A percentile compares a stretch with the other conserved stretches of the same genome.
These are phyloP conservation scores for Phragmites australis DNA, from an alignment of 176 grass and related monocot genomes.

Conservation along the genomic window DNA sequence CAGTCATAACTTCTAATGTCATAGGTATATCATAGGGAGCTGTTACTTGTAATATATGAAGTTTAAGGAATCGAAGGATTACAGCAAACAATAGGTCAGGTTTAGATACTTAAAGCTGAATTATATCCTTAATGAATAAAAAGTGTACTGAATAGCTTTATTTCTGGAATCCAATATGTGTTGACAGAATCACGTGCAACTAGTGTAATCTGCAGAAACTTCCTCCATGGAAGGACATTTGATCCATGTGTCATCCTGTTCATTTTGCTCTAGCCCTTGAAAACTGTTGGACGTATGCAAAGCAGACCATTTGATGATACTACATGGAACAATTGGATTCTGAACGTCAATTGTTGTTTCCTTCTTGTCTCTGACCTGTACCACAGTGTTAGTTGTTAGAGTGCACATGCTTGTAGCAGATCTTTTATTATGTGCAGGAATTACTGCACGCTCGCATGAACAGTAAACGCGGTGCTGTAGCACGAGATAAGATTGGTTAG, in stretches of 20 bases:
- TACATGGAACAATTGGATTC: constrained; percentile 36
- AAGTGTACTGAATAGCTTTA: neutral
- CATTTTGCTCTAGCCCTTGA: neutral
- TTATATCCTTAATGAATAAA: neutral
- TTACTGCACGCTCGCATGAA: too few species aligned
- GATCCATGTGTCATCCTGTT: constrained; percentile 38
- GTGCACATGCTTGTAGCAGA: constrained; percentile 17
- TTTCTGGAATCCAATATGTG: neutral
- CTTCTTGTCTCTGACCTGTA: constrained; percentile 21
- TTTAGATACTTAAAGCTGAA: constrained; percentile 18
- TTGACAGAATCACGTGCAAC: too few species aligned
- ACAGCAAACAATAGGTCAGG: neutral
- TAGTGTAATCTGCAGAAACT: constrained; percentile 36
- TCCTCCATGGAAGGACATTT: constrained; percentile 36
- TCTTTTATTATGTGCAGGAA: too few species aligned
- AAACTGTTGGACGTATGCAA: constrained; percentile 39
- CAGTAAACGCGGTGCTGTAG: too few species aligned
- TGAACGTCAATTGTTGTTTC: constrained; percentile 35
- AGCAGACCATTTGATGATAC: constrained; percentile 15
- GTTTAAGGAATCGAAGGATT: neutral
- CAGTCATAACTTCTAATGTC: neutral
- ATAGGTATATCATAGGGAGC: neutral
- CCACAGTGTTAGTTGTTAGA: too few species aligned
- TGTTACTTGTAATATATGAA: neutral
- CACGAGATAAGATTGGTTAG: too few species aligned